phyloP scores from a whole-genome alignment of 2,329 filamentous ascomycete genomes.

The Monosporascus sp. region DNA sequence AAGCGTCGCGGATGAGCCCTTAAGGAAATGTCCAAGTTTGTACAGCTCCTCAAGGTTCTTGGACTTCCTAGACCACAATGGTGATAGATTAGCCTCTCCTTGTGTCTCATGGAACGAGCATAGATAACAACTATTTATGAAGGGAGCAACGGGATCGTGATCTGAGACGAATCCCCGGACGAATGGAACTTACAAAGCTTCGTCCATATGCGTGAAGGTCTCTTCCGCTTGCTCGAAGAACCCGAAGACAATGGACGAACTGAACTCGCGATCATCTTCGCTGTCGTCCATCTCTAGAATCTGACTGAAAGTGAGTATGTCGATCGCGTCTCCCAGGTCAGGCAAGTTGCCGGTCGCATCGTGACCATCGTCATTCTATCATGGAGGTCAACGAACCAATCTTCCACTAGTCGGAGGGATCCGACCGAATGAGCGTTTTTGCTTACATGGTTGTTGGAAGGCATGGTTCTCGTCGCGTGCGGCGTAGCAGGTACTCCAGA shows the following conservation, averaged over 20 bases:
- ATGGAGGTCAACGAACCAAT: conserved; percentile 4
- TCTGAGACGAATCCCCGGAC: conserved; percentile 3
- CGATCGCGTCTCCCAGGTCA: conserved; percentile 71
- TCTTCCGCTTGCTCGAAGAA: conserved; percentile 89
- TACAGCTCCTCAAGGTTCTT: conserved; percentile 72
- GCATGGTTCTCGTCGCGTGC: conserved; percentile 16
- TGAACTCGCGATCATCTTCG: conserved; percentile 80
- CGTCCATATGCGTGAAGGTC: conserved; percentile 83
- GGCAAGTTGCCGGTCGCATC: conserved; percentile 40
- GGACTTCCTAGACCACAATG: conserved; percentile 47
- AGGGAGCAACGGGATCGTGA: neutral
- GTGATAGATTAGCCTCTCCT: conserved; percentile 13
- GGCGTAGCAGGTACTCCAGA: conserved; percentile 5
- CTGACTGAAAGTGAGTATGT: conserved; percentile 78
- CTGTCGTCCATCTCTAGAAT: conserved; percentile 99
- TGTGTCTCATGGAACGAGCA: neutral
- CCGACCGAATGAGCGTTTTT: neutral
- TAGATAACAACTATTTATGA: neutral
- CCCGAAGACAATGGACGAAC: conserved; percentile 77
- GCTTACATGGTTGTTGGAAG: conserved; percentile 22
- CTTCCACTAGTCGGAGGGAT: neutral
- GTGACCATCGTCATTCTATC: conserved; percentile 44
- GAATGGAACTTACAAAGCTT: conserved; percentile 62
- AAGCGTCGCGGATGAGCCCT: conserved; percentile 92
- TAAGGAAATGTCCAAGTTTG: conserved; percentile 87